These are phyloP conservation scores for Fraxinus anomala DNA, from an alignment of 257 asterid species.

Conservation along the genomic window DNA sequence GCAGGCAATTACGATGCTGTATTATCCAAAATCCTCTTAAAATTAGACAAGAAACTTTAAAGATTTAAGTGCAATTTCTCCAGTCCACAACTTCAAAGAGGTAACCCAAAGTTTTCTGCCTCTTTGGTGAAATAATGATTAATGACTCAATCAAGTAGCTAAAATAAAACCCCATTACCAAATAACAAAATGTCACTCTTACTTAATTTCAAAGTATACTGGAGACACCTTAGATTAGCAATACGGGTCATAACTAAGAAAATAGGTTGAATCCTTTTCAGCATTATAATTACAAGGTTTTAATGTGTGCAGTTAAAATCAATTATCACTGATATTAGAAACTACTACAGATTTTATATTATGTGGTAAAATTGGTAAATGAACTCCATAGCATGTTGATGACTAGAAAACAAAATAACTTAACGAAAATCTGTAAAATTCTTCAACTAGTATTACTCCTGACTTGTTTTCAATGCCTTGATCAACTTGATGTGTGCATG, in stretches of 20 bases:
- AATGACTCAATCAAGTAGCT: background rate
- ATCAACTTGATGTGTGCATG: background rate
- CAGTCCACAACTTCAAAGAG: background rate
- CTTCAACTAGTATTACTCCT: background rate
- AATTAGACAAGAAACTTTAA: background rate
- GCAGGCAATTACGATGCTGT: background rate
- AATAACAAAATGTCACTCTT: background rate
- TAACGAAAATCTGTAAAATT: background rate
- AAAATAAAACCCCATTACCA: background rate
- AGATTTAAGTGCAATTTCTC: background rate
- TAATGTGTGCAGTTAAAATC: background rate
- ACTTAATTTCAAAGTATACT: background rate
- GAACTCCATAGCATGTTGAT: background rate
- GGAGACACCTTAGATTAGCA: background rate
- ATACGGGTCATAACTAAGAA: background rate
- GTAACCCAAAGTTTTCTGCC: background rate
- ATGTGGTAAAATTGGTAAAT: background rate
- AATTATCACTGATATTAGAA: background rate
- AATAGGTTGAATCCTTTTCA: background rate
- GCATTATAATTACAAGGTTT: background rate
- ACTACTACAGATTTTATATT: background rate
- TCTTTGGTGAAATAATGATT: background rate
- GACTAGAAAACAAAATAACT: background rate
- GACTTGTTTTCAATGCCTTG: background rate
- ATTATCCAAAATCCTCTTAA: background rate